Evolutionary conservation across 2,329 filamentous ascomycete species (phyloP).

Genomic region (Dactylella cylindrospora): DNA sequence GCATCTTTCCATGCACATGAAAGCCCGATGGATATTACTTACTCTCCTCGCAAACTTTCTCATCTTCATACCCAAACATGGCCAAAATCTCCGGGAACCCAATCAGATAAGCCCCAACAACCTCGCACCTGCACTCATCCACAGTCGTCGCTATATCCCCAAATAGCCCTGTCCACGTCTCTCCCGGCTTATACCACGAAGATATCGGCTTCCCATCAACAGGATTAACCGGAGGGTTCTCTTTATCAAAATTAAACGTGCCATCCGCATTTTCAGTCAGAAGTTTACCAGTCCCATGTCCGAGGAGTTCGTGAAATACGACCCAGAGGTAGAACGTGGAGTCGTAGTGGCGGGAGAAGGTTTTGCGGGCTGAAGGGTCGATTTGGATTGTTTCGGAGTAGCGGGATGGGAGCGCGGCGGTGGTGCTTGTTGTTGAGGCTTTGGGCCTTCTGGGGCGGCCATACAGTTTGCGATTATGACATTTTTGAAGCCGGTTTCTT

Average conservation of each 20-base stretch:
- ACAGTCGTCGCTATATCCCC: slow-evolving; percentile 83
- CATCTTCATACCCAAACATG: slow-evolving; percentile 67
- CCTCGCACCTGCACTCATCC: slow-evolving; percentile 92
- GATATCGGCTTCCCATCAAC: slow-evolving; percentile 74
- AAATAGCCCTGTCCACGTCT: slow-evolving; percentile 93
- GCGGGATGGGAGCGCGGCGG: too few relatives aligned
- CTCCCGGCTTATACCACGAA: slow-evolving; percentile 90
- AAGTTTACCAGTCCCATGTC: slow-evolving; percentile 90
- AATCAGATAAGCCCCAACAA: slow-evolving; percentile 85
- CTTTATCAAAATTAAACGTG: slow-evolving; percentile 81
- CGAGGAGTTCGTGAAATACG: slow-evolving; percentile 52
- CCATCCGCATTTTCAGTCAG: slow-evolving; percentile 83
- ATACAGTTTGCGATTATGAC: slow-evolving; percentile 54
- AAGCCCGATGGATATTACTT: neutral
- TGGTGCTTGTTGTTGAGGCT: neutral
- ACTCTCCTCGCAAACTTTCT: slow-evolving; percentile 7
- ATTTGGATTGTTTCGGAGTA: slow-evolving; percentile 3
- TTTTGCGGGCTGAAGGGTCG: neutral
- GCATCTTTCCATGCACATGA: too few relatives aligned
- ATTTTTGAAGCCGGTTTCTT: slow-evolving; percentile 83
- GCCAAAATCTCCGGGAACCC: slow-evolving; percentile 86
- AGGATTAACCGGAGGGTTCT: slow-evolving; percentile 78
- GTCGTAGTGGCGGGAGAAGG: neutral
- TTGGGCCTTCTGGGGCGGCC: slow-evolving; percentile 47
- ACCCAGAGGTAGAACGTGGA: slow-evolving; percentile 13